Evolutionary conservation across 2,329 filamentous ascomycete species (phyloP).

Genomic region (Bipolaris victoriae): DNA sequence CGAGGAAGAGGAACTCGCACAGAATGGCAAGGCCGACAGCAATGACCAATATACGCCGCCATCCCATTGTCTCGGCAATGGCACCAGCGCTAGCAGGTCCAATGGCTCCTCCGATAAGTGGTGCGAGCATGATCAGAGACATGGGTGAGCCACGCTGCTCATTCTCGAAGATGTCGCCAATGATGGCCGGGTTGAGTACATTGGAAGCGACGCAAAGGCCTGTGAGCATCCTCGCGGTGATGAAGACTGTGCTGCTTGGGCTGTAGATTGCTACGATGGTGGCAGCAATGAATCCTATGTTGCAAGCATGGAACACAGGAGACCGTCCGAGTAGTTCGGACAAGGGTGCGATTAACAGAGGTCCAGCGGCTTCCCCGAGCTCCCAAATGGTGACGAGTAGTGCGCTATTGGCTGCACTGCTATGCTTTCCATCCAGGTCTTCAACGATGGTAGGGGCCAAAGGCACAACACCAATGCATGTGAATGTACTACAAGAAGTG

Average conservation of each 20-base stretch:
- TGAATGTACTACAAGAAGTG: conserved; percentile 40
- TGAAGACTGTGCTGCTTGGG: conserved; percentile 49
- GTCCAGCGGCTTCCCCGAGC: conserved; percentile 45
- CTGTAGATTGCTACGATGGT: conserved; percentile 50
- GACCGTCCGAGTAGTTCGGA: conserved; percentile 44
- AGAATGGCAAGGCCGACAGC: conserved; percentile 55
- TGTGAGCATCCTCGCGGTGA: conserved; percentile 53
- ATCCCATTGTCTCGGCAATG: conserved; percentile 62
- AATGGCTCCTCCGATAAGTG: conserved; percentile 63
- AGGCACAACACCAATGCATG: conserved; percentile 47
- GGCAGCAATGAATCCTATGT: conserved; percentile 54
- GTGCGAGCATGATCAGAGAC: conserved; percentile 63
- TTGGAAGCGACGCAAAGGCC: conserved; percentile 55
- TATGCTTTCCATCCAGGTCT: conserved; percentile 36
- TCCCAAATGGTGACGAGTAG: conserved; percentile 48
- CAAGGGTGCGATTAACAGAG: conserved; percentile 43
- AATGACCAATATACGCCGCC: conserved; percentile 62
- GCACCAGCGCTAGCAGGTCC: conserved; percentile 63
- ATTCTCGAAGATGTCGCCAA: conserved; percentile 66
- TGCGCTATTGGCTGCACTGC: conserved; percentile 33
- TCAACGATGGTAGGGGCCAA: conserved; percentile 40
- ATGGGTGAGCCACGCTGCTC: conserved; percentile 66
- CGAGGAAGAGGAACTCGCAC: conserved; percentile 60
- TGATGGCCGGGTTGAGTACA: conserved; percentile 67
- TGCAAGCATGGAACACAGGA: conserved; percentile 45